phyloP scores from a whole-genome alignment of 805 yeast genomes.

The Ogataea glucozyma region DNA sequence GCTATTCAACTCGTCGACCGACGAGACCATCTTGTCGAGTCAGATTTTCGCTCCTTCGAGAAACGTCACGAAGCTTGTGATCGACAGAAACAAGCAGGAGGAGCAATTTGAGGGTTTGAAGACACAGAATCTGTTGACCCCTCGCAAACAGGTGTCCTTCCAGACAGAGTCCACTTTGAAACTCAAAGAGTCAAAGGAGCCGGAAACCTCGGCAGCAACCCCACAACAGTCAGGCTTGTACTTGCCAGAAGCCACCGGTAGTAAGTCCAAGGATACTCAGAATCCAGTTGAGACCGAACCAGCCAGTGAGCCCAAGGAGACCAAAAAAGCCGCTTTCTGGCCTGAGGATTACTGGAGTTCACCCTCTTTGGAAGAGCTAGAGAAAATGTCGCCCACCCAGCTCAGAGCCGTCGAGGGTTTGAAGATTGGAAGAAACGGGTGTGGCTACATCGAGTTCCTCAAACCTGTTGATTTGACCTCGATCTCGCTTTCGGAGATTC shows the following conservation, averaged over 20 bases:
- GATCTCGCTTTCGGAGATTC: conserved; percentile 64
- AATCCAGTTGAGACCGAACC: not conserved
- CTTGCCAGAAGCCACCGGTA: not conserved
- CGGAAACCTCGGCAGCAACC: not conserved
- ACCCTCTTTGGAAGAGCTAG: conserved; percentile 69
- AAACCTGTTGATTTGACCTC: conserved; percentile 82
- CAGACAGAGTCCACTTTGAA: conserved; percentile 14
- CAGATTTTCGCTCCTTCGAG: conserved; percentile 67
- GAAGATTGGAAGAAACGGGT: conserved; percentile 74
- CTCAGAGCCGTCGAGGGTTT: conserved; percentile 64
- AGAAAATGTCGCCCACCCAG: conserved; percentile 58
- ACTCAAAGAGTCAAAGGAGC: not conserved
- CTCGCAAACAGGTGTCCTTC: conserved; percentile 39
- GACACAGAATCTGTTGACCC: conserved; percentile 20
- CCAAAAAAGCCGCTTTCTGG: conserved; percentile 8
- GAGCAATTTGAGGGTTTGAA: conserved; percentile 27
- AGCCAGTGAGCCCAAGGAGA: not conserved
- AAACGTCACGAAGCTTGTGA: conserved; percentile 53
- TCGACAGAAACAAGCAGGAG: conserved; percentile 41
- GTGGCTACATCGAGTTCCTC: conserved; percentile 75
- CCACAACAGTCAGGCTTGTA: not conserved
- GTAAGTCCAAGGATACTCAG: too few relatives aligned
- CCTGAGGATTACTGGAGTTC: conserved; percentile 84
- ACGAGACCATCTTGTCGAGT: conserved; percentile 68
- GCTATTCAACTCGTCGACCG: conserved; percentile 51